A percentile compares a stretch with the other conserved stretches of the same genome.
phyloP scores from a whole-genome alignment of 495 filamentous ascomycete genomes.

The Penicillium crystallinum region DNA sequence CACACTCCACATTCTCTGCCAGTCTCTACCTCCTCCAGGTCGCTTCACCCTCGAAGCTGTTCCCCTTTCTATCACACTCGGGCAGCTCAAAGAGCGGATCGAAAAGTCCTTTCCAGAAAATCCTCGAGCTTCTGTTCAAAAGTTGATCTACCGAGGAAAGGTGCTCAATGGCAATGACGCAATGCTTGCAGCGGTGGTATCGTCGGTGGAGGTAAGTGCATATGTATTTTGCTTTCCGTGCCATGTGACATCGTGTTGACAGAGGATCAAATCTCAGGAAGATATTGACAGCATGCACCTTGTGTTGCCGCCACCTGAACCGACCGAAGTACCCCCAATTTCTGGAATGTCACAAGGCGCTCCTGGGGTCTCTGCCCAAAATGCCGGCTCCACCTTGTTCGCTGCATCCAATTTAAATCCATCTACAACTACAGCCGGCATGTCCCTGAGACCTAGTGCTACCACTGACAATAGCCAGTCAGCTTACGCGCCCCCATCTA shows the following conservation, averaged over 20 bases:
- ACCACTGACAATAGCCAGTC: background rate
- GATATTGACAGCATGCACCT: constrained; percentile 51
- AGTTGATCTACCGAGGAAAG: constrained; percentile 63
- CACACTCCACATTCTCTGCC: constrained; percentile 60
- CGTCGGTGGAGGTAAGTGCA: constrained; percentile 52
- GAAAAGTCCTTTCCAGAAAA: constrained; percentile 47
- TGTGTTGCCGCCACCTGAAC: constrained; percentile 50
- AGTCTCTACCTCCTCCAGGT: constrained; percentile 51
- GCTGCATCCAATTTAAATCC: background rate
- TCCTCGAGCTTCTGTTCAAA: constrained; percentile 49
- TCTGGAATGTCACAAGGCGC: background rate
- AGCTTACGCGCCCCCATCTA: background rate
- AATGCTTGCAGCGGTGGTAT: constrained; percentile 55
- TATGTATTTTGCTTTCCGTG: too few relatives aligned
- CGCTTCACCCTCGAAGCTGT: constrained; percentile 51
- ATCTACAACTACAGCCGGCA: background rate
- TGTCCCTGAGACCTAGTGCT: background rate
- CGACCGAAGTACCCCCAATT: background rate
- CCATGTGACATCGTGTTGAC: too few relatives aligned
- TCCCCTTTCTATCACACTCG: constrained; percentile 51
- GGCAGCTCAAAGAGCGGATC: constrained; percentile 56
- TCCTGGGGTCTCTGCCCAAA: background rate
- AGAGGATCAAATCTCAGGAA: too few relatives aligned
- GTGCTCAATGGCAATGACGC: constrained; percentile 48
- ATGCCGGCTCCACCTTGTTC: background rate